Conservation (phyloP, 371 early-diverging fungal species). For the Amoeboaphelidium protococcarum region DNA sequence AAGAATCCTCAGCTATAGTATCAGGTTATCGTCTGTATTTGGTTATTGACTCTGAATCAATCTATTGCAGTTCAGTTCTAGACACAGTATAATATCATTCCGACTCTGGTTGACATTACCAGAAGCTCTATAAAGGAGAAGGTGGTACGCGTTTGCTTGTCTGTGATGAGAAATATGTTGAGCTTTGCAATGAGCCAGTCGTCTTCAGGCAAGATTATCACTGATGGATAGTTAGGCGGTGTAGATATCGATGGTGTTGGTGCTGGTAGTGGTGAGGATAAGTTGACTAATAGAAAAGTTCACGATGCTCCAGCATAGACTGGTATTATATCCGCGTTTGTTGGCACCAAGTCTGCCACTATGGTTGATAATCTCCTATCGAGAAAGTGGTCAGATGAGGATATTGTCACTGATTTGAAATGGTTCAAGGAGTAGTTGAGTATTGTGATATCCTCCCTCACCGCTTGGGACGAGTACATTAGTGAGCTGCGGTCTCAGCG, state of each 20-base stretch:
- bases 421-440: constrained; percentile 40
- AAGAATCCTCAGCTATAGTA: too few relatives aligned
- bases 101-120: constrained; percentile 52
- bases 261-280: not conserved
- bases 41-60: too few relatives aligned
- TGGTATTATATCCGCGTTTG: constrained; percentile 54
- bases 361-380: constrained; percentile 46
- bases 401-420: constrained; percentile 51
- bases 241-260: not conserved
- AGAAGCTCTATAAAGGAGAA: constrained; percentile 85
- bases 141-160: constrained; percentile 59
- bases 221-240: too few relatives aligned
- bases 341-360: constrained; percentile 51
- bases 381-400: constrained; percentile 71
- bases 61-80: too few relatives aligned
- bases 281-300: too few relatives aligned
- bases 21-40: too few relatives aligned
- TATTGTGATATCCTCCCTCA: constrained; percentile 39
- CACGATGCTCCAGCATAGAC: too few relatives aligned
- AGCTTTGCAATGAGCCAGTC: too few relatives aligned
- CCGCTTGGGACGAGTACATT: constrained; percentile 78
- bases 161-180: not conserved
- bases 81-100: constrained; percentile 55
- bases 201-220: too few relatives aligned
- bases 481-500: constrained; percentile 60